phyloP scores from a whole-genome alignment of 768 basidiomycete genomes.

The Mycena metata region DNA sequence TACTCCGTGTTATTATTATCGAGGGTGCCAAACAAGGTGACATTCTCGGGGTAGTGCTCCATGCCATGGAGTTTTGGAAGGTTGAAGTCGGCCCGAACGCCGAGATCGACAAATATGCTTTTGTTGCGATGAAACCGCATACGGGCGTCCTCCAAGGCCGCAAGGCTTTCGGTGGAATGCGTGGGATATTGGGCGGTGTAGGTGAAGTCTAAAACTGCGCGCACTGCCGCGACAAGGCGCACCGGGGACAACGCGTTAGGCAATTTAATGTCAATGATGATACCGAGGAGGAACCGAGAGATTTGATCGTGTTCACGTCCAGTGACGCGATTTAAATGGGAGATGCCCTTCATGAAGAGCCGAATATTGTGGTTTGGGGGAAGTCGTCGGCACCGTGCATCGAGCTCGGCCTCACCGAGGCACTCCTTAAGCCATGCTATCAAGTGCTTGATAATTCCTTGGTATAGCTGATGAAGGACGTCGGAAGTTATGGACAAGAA shows the following conservation, averaged over 20 bases:
- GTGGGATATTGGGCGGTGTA: not conserved
- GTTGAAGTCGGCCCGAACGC: too few species aligned
- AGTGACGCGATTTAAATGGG: conserved; percentile 48
- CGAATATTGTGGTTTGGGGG: conserved; percentile 40
- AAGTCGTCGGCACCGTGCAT: conserved; percentile 45
- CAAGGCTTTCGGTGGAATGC: too few species aligned
- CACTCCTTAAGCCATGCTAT: conserved; percentile 45
- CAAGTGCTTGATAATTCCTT: conserved; percentile 56
- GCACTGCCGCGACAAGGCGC: not conserved
- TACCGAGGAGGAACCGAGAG: conserved; percentile 38
- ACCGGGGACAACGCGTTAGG: not conserved
- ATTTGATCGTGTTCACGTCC: conserved; percentile 50
- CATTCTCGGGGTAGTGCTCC: too few species aligned
- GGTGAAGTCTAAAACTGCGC: not conserved
- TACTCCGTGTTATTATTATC: too few species aligned
- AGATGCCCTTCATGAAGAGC: conserved; percentile 52
- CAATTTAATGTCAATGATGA: conserved; percentile 35
- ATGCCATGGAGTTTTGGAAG: too few species aligned
- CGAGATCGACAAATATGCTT: too few species aligned
- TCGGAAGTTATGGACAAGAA: too few species aligned
- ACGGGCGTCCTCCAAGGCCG: too few species aligned
- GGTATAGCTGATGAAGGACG: conserved; percentile 52
- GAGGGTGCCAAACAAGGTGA: too few species aligned
- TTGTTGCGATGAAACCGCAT: too few species aligned
- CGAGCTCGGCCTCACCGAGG: conserved; percentile 44